Evolutionary conservation across 202 grass and related monocot species (phyloP), one percentile per base, ranked within the genome.

Genomic region (Schoenoplectus triqueter): DNA sequence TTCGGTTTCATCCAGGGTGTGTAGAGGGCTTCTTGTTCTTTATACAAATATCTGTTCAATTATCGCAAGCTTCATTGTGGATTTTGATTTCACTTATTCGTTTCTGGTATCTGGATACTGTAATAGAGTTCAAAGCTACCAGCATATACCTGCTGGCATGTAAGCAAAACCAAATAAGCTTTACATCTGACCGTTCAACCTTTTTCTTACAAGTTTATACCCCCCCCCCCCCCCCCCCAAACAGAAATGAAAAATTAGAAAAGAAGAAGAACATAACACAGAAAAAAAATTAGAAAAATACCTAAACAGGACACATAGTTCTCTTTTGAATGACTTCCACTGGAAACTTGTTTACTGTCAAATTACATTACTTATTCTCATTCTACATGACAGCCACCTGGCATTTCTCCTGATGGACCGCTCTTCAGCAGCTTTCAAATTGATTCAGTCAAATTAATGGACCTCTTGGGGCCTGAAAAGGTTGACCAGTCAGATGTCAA

Each of bases 381-480:
- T 20, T 84, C 85, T 86, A n/a, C 82, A 42, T 87, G 93, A 90
- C 88, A 89, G 84, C 88, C 85, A 56, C 81, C 91, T 65, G 86
- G 87, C 67, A 65, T 90, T 85, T 87, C 92, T 3, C 86, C 85
- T 8, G 86, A 94, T 14, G 84, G 88, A 45, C 88, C 88, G 65
- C 90, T 85, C 70, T 99, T 93, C 41, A 96, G 84, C 84, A 90
- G 90, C 49, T 94, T 94, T 89, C 92, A 94, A 80, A 91, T 99
- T 18, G 93, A 99, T 84, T 94, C 93, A 45, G 84, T 96, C 81
- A 99, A 96, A 87, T 67, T 99, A 66, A 81, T 94, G 88, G 97
- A 99, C 79, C 97, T 99, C 57, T 87, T 99, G 57, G 97, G 90
- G 45, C 97, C 92, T 2, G 93, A 99, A 88, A 99, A 96, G 86